These are phyloP conservation scores for Pyrenopolyporus hunteri DNA, from an alignment of 495 filamentous ascomycete genomes.

Conservation along the genomic window DNA sequence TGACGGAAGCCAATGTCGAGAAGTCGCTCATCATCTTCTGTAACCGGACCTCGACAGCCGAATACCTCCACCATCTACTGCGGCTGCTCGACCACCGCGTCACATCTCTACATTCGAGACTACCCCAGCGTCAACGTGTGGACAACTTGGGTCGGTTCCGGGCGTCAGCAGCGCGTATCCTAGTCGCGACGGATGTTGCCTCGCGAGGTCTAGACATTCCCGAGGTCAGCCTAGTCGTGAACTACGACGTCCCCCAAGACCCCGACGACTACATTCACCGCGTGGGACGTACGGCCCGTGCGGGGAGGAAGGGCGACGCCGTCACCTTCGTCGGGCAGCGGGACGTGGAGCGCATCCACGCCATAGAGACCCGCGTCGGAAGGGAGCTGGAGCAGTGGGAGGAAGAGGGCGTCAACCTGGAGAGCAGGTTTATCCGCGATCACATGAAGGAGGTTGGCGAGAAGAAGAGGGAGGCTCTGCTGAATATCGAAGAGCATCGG, in stretches of 20 bases:
- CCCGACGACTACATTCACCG: constrained; percentile 98
- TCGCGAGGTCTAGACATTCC: constrained; percentile 97
- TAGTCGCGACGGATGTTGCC: constrained; percentile 95
- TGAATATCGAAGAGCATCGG: constrained; percentile 89
- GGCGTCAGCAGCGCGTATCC: constrained; percentile 84
- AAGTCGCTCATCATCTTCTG: constrained; percentile 90
- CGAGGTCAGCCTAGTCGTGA: constrained; percentile 85
- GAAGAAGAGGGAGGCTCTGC: constrained; percentile 85
- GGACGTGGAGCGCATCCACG: constrained; percentile 83
- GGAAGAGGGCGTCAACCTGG: constrained; percentile 89
- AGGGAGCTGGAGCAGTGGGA: constrained; percentile 73
- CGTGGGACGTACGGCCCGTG: constrained; percentile 92
- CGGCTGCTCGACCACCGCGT: constrained; percentile 86
- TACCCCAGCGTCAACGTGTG: constrained; percentile 81
- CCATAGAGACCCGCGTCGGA: constrained; percentile 85
- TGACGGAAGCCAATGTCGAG: constrained; percentile 73
- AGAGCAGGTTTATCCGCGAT: constrained; percentile 81
- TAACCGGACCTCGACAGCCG: constrained; percentile 89
- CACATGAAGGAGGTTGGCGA: constrained; percentile 85
- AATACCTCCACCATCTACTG: constrained; percentile 82
- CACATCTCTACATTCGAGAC: constrained; percentile 84
- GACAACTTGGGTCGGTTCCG: constrained; percentile 90
- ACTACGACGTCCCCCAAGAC: constrained; percentile 93
- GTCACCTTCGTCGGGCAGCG: constrained; percentile 92
- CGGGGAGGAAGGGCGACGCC: constrained; percentile 78